phyloP scores from a whole-genome alignment of 176 grass and related monocot genomes.

The Raddia guianensis region DNA sequence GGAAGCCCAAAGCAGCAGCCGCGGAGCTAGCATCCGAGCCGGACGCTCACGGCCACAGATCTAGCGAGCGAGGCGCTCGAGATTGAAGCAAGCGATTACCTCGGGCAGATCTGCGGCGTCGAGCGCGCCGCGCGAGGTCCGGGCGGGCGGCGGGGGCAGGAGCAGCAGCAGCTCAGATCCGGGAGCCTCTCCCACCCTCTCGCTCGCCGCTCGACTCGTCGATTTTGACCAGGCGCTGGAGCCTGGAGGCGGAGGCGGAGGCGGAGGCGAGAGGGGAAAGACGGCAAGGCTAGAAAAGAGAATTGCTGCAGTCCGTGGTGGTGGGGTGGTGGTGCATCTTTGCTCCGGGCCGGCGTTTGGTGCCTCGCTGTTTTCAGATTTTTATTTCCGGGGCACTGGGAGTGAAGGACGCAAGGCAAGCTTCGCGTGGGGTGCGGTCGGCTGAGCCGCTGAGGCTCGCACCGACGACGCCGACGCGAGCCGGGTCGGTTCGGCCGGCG shows the following conservation, averaged over 20 bases:
- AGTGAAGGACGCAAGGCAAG: not conserved
- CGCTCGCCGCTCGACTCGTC: not conserved
- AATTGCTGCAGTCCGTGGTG: not conserved
- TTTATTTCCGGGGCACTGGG: not conserved
- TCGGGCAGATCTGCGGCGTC: conserved; percentile 39
- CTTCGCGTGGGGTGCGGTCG: conserved; percentile 42
- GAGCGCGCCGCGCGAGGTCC: conserved; percentile 11
- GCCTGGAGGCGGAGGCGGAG: not conserved
- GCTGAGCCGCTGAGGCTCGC: not conserved
- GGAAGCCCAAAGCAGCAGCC: not conserved
- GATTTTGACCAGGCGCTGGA: not conserved
- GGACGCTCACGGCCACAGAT: conserved; percentile 15
- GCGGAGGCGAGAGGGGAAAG: not conserved
- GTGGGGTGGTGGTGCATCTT: conserved; percentile 28
- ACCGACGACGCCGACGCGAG: conserved; percentile 27
- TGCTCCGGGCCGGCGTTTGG: not conserved
- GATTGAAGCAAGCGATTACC: conserved; percentile 32
- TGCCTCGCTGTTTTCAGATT: conserved; percentile 55
- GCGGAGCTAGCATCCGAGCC: conserved; percentile 15
- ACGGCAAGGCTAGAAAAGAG: not conserved
- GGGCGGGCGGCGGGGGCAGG: not conserved
- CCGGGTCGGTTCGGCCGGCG: not conserved
- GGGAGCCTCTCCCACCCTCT: conserved; percentile 2
- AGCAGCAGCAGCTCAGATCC: conserved; percentile 40
- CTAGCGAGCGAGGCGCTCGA: not conserved